These are phyloP conservation scores for Galerina marginata DNA, from an alignment of 768 basidiomycete genomes.

Conservation along the genomic window DNA sequence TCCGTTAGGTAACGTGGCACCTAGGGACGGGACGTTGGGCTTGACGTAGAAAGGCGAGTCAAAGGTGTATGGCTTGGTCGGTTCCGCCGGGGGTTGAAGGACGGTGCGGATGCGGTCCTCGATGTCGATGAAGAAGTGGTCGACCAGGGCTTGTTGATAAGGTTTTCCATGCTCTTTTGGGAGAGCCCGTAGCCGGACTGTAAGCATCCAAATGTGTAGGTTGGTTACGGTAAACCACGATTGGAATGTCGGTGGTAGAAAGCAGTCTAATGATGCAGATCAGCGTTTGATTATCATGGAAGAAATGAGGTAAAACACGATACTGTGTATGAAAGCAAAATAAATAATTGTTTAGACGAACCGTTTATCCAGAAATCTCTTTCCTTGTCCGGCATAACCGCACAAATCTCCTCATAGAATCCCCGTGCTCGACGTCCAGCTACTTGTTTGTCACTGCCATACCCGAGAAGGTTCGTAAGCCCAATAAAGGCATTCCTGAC, in stretches of 20 bases:
- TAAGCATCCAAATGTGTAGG: conserved; percentile 90
- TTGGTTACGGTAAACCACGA: conserved; percentile 96
- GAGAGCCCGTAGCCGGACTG: conserved; percentile 85
- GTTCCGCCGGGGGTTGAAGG: conserved; percentile 60
- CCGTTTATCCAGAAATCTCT: conserved; percentile 68
- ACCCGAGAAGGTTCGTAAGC: conserved; percentile 60
- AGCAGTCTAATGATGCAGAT: conserved; percentile 60
- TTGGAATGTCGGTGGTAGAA: conserved; percentile 91
- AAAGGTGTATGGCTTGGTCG: conserved; percentile 51
- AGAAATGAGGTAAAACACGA: too few species aligned
- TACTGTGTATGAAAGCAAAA: too few species aligned
- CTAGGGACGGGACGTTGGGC: conserved; percentile 40
- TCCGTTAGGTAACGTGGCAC: conserved; percentile 19
- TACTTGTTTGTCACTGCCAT: conserved; percentile 63
- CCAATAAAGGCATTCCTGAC: conserved; percentile 51
- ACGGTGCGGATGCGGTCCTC: conserved; percentile 88
- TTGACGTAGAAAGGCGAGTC: conserved; percentile 50
- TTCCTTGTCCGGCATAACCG: conserved; percentile 62
- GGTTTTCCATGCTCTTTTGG: conserved; percentile 66
- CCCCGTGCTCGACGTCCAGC: conserved; percentile 63
- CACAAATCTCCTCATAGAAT: conserved; percentile 63
- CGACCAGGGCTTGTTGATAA: conserved; percentile 83
- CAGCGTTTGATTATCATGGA: neutral
- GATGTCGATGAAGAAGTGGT: conserved; percentile 94
- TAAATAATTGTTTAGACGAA: conserved; percentile 30